These are phyloP conservation scores for Fusarium nematophilum DNA, from an alignment of 2,329 filamentous ascomycete genomes.

Conservation along the genomic window DNA sequence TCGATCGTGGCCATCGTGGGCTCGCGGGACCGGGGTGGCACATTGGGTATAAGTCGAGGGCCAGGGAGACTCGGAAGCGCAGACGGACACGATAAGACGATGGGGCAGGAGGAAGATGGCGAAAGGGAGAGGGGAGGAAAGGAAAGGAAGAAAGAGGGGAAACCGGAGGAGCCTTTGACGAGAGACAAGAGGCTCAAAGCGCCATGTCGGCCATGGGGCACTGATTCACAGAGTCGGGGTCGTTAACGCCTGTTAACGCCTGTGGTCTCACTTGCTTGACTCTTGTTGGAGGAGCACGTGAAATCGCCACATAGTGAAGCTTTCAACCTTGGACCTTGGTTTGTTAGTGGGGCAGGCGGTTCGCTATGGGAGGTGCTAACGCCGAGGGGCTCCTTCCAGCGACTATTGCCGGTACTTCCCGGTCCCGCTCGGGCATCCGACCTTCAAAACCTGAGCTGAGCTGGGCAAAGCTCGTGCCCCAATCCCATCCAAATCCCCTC, in stretches of 20 bases:
- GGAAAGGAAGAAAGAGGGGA: slow-evolving; percentile 21
- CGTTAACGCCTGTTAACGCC: slow-evolving; percentile 35
- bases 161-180: slow-evolving; percentile 28
- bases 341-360: slow-evolving; percentile 5
- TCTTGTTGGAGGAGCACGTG: slow-evolving; percentile 44
- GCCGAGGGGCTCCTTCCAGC: slow-evolving; percentile 26
- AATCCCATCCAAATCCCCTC: too few relatives aligned
- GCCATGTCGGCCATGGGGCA: slow-evolving; percentile 34
- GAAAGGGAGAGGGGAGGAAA: slow-evolving; percentile 14
- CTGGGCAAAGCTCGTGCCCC: too few relatives aligned
- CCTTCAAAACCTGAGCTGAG: too few relatives aligned
- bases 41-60: slow-evolving; percentile 43
- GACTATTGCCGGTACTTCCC: slow-evolving; percentile 30
- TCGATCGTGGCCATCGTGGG: slow-evolving; percentile 73
- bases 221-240: slow-evolving; percentile 39
- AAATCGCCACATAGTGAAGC: slow-evolving; percentile 46
- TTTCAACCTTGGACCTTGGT: slow-evolving; percentile 8
- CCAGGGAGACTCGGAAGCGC: slow-evolving; percentile 18
- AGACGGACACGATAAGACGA: slow-evolving; percentile 8
- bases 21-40: slow-evolving; percentile 40
- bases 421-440: slow-evolving; percentile 5
- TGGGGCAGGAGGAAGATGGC: slow-evolving; percentile 1
- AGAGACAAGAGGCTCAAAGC: slow-evolving; percentile 36
- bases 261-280: slow-evolving; percentile 42
- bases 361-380: slow-evolving; percentile 27